Percentiles rank a stretch among this genome's conserved stretches.
Evolutionary conservation across 2,329 filamentous ascomycete genomes (phyloP).

Genomic region (Colletotrichum lentis): DNA sequence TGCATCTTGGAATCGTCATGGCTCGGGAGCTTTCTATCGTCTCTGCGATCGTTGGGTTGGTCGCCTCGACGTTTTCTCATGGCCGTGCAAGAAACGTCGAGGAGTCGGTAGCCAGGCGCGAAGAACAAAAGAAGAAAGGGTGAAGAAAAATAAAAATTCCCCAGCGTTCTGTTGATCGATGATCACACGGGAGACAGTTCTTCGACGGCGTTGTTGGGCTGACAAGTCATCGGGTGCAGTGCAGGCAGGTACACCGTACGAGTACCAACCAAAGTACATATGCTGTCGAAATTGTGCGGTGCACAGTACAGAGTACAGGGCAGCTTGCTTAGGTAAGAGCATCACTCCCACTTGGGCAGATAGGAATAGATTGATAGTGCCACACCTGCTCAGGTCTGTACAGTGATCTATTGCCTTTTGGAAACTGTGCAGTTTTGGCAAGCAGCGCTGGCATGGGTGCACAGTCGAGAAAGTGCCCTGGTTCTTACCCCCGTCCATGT

Average conservation of each 20-base stretch:
- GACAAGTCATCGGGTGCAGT: slow-evolving; percentile 8
- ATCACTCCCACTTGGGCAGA: neutral
- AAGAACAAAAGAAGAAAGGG: slow-evolving; percentile 17
- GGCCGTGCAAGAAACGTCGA: neutral
- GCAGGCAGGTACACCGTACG: neutral
- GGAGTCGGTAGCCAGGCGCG: neutral
- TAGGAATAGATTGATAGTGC: neutral
- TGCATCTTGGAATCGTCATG: slow-evolving; percentile 20
- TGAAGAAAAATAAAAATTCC: slow-evolving; percentile 26
- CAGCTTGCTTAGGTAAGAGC: neutral
- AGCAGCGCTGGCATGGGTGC: slow-evolving; percentile 7
- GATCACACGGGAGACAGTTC: slow-evolving; percentile 32
- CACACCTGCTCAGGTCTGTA: neutral
- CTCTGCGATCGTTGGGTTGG: neutral
- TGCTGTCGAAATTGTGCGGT: slow-evolving; percentile 23
- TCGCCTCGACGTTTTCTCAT: neutral
- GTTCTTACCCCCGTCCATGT: slow-evolving; percentile 20
- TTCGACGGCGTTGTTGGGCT: slow-evolving; percentile 32
- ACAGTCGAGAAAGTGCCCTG: slow-evolving; percentile 28
- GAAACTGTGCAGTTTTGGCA: slow-evolving; percentile 11
- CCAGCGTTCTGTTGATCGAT: slow-evolving; percentile 31
- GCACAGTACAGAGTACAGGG: slow-evolving; percentile 16
- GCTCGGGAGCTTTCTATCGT: slow-evolving; percentile 12
- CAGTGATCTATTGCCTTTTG: neutral
- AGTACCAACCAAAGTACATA: neutral